Base-by-base conservation (phyloP, 805 yeast species). In the Metschnikowia noctiluminum region DNA sequence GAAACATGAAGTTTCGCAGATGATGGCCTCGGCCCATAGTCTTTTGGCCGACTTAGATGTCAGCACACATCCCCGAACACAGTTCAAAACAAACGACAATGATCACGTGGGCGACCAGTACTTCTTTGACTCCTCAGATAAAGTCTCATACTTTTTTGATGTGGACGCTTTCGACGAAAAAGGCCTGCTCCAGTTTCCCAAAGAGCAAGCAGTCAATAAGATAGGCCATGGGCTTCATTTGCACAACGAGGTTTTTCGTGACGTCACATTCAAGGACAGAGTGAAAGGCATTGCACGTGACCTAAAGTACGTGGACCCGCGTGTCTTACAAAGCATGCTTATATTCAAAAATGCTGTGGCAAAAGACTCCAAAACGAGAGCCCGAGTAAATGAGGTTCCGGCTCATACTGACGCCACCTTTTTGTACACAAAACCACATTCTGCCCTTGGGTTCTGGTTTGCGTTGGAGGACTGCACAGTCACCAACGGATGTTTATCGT, bases 381-480 rank as follows among this genome's bases (percentile, higher is more conserved):
- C 56, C 30, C 51, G 76, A 37, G 80, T 78, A 45, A 72, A 72
- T 50, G 83, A 80, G 35, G 95, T 87, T 1, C 92, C 92, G 3
- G 70, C 86, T 1, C 95, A 87, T 58, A 86, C 84, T 46, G 95
- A 87, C 62, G 89, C 82, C 2, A 81, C 81, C 2, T 87, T 87
- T 56, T 69, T 87, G 27, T 87, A 73, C 63, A 87, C 94, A 0
- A 70, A 80, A 14, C 95, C 95, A 3, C 82, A 78, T 44, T 68
- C 80, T 2, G 89, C 90, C 0, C 63, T 86, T 36, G 95, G 95
- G 2, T 87, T 84, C 61, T 87, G 95, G 95, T 80, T 82, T 60
- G 91, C 94, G 0, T 65, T 87, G 53, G 89, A 87, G 57, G 87
- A 85, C 57, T 87, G 94, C 62, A 81, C 84, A 1, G 49, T 62